Conservation (phyloP, 495 filamentous ascomycete genomes). For the Neurospora cerealis region DNA sequence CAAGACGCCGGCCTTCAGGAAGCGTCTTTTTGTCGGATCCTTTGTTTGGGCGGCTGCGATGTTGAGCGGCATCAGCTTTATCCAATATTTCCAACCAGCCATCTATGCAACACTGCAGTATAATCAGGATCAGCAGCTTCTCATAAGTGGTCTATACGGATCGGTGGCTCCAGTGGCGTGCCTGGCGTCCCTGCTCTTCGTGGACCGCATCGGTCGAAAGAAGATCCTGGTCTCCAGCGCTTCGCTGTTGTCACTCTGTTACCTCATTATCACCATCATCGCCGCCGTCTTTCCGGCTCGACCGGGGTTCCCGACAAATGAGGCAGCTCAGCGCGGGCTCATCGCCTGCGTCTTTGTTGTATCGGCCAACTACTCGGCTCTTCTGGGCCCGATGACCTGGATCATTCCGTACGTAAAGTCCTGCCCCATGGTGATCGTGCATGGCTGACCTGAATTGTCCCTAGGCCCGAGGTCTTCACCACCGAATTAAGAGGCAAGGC, state of each 20-base stretch:
- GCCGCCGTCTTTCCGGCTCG: constrained; percentile 37
- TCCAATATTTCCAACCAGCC: constrained; percentile 41
- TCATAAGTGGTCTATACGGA: constrained; percentile 44
- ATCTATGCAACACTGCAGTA: constrained; percentile 41
- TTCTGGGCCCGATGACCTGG: constrained; percentile 45
- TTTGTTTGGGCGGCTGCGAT: constrained; percentile 46
- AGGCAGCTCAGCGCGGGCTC: constrained; percentile 35
- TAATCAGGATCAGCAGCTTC: constrained; percentile 35
- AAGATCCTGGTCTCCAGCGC: constrained; percentile 44
- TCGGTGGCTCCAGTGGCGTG: constrained; percentile 42
- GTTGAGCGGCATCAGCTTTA: constrained; percentile 42
- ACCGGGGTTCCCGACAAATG: constrained; percentile 23
- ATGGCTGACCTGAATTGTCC: neutral
- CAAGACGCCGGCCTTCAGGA: constrained; percentile 33
- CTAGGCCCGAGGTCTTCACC: constrained; percentile 45
- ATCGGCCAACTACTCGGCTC: constrained; percentile 46
- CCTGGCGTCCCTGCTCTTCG: constrained; percentile 38
- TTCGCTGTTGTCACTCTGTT: constrained; percentile 28
- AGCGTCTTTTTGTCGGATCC: constrained; percentile 40
- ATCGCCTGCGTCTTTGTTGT: constrained; percentile 50
- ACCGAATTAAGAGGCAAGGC: constrained; percentile 44
- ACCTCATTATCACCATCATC: constrained; percentile 42
- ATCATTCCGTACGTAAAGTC: constrained; percentile 31
- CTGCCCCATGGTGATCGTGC: neutral
- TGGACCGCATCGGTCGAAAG: constrained; percentile 43